Evolutionary conservation across 1,284 basidiomycete species (phyloP), one percentile per base, ranked within the genome.

Genomic region (Trichosporon asahii): DNA sequence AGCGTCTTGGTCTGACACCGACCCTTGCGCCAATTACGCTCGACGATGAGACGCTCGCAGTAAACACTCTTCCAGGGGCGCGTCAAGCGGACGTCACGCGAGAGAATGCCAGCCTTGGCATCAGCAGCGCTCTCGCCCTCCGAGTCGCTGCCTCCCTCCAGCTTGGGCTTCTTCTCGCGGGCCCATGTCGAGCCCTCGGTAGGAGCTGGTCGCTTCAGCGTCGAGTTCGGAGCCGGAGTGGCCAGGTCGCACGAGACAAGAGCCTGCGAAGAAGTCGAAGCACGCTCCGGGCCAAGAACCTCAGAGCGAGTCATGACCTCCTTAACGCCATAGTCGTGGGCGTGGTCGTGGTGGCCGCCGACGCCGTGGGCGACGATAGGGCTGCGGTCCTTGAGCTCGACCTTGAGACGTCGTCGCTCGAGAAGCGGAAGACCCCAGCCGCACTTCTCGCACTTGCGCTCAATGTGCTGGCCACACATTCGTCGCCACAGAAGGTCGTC

Each of bases 391-490:
- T 83, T 79, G 73, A 83, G 70, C 74, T 84, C 84, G 18, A 82
- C 80, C 69, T 82, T 79, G 67, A 84, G 76, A n/a, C 81, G 74
- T 29, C 80, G 74, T 44, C 80, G 75, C 68, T 97, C 93, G 33
- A 99, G 87, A 29, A 98, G 86, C 2, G 96, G 96, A 46, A 99
- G 85, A 18, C 95, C 95, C 96, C 97, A 99, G 6, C 96, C 96
- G 69, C 96, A 99, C 83, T 98, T 98, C 76, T 89, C 89, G 78
- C 96, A 99, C 80, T 96, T 97, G 79, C 95, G 90, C 64, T 97
- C 97, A 69, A 99, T 99, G 76, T 99, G 96, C 81, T 99, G 96
- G 79, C 98, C 94, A 82, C 97, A 99, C 84, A 99, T 99, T 44
- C 91, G 90, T 57, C 92, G 88, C 96, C 96, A 99, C 66, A 99